Conservation (phyloP, 495 filamentous ascomycete genomes). For the Chaetomium fimeti region DNA sequence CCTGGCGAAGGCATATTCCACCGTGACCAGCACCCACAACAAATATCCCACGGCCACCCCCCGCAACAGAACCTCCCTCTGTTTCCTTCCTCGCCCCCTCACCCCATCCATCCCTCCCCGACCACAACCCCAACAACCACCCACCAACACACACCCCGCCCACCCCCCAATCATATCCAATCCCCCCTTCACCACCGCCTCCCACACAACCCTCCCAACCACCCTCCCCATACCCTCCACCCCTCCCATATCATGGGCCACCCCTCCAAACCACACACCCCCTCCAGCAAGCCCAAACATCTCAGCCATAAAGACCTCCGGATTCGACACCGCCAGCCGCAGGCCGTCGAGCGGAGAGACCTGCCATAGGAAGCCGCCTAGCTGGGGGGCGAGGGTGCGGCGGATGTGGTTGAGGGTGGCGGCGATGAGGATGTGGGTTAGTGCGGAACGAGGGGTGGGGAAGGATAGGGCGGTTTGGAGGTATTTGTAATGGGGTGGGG, state of each 20-base stretch:
- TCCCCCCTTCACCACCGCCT: background rate
- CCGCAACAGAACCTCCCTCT: background rate
- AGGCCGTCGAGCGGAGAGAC: constrained; percentile 31
- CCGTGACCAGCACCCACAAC: constrained; percentile 22
- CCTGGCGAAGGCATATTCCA: constrained; percentile 29
- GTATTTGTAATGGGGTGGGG: background rate
- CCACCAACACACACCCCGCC: background rate
- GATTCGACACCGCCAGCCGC: constrained; percentile 26
- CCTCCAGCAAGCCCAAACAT: background rate
- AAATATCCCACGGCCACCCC: constrained; percentile 16
- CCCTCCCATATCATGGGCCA: background rate
- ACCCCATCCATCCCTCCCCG: background rate
- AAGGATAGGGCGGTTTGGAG: constrained; percentile 1
- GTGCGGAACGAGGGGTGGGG: no score
- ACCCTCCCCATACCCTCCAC: background rate
- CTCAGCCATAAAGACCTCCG: constrained; percentile 29
- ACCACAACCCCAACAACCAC: background rate
- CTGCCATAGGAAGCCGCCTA: constrained; percentile 16
- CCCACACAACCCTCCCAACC: background rate
- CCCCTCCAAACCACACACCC: background rate
- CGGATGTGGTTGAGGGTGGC: constrained; percentile 32
- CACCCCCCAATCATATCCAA: background rate
- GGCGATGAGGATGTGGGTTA: constrained; percentile 22
- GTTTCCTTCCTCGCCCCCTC: no score
- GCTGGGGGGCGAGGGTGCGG: constrained; percentile 7